These are phyloP conservation scores for Aspergillus sclerotialis DNA, from an alignment of 2,329 filamentous ascomycete genomes.

Conservation along the genomic window DNA sequence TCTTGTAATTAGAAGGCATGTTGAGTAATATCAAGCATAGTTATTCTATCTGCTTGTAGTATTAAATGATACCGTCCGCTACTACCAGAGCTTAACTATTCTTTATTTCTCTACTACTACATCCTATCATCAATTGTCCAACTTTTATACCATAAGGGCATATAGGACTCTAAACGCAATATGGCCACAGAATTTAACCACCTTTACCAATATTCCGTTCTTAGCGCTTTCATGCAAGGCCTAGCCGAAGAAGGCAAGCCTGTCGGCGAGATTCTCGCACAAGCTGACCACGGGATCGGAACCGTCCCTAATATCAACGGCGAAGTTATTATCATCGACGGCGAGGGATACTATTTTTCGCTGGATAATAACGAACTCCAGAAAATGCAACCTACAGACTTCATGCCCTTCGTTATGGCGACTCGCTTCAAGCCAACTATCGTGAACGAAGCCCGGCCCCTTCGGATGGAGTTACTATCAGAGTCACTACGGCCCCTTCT, in stretches of 20 bases:
- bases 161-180: no score
- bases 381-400: slow-evolving; percentile 24
- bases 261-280: slow-evolving; percentile 25
- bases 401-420: slow-evolving; percentile 33
- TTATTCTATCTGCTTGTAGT: no score
- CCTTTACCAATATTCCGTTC: slow-evolving; percentile 39
- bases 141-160: no score
- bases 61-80: no score
- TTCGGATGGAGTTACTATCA: slow-evolving; percentile 3
- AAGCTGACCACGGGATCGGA: slow-evolving; percentile 40
- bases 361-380: slow-evolving; percentile 28
- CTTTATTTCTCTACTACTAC: no score
- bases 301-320: slow-evolving; percentile 39
- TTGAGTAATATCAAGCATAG: no score
- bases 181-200: slow-evolving; percentile 27
- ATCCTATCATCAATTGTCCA: no score
- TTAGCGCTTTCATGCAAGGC: slow-evolving; percentile 40
- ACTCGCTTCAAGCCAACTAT: slow-evolving; percentile 23
- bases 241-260: slow-evolving; percentile 34
- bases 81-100: no score
- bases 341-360: slow-evolving; percentile 36
- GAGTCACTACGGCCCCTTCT: slow-evolving; percentile 5
- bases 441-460: slow-evolving; percentile 4
- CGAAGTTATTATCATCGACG: slow-evolving; percentile 38
- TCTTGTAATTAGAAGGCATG: no score